These are phyloP conservation scores for Escallonia herrerae DNA, from an alignment of 129 eudicot genomes.

Conservation along the genomic window DNA sequence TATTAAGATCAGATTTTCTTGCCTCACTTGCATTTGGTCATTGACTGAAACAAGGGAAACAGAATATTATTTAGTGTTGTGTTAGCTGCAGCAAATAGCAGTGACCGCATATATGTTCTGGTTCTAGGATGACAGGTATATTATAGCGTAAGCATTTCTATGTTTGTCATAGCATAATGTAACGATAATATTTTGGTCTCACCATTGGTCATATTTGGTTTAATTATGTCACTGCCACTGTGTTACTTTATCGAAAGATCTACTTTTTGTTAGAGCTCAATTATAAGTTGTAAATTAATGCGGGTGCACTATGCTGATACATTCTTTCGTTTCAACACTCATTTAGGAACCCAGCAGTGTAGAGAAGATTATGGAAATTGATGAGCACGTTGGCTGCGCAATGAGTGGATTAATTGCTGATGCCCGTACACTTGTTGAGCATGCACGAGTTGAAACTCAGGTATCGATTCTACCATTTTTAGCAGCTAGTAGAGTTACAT, in stretches of 20 bases:
- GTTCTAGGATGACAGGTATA: too few species aligned
- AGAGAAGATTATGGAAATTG: slow-evolving; percentile 98
- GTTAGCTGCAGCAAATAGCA: too few species aligned
- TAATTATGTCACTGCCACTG: neutral
- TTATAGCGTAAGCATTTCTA: too few species aligned
- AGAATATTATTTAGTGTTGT: too few species aligned
- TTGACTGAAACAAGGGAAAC: too few species aligned
- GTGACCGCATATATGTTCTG: too few species aligned
- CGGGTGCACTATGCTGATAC: neutral
- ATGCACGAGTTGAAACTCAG: slow-evolving; percentile 99
- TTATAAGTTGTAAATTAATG: neutral
- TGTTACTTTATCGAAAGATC: neutral
- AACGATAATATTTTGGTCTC: too few species aligned
- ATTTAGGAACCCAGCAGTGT: slow-evolving; percentile 97
- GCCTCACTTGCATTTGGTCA: too few species aligned
- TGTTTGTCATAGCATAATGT: too few species aligned
- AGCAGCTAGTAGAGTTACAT: neutral
- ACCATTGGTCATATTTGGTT: neutral
- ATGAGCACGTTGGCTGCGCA: slow-evolving; percentile 97
- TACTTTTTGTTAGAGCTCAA: neutral
- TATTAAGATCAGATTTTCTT: too few species aligned
- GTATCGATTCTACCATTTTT: slow-evolving; percentile 23
- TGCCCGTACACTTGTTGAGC: slow-evolving; percentile 98
- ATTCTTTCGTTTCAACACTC: neutral
- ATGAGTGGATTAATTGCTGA: slow-evolving; percentile 99